Evolutionary conservation across 2,329 filamentous ascomycete genomes (phyloP).

Genomic region (Aphanoascus verrucosus): DNA sequence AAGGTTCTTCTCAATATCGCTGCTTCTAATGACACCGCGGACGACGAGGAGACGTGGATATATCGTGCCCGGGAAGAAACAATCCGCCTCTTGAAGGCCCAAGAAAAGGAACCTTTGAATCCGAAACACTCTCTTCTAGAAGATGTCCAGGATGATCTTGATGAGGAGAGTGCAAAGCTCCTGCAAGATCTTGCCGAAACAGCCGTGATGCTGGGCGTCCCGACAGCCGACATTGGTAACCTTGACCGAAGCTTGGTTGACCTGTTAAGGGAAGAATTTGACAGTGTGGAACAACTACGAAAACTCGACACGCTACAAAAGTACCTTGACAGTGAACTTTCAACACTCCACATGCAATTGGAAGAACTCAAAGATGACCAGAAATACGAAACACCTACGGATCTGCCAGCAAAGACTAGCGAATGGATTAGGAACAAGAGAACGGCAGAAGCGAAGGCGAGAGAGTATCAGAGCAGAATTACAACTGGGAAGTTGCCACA

Average conservation of each 20-base stretch:
- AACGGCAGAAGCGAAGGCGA: constrained; percentile 53
- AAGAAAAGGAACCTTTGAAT: constrained; percentile 22
- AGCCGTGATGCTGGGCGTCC: constrained; percentile 42
- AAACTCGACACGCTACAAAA: constrained; percentile 47
- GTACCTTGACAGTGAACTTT: constrained; percentile 46
- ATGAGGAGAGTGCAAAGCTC: constrained; percentile 42
- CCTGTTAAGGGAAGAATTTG: constrained; percentile 45
- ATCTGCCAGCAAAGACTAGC: constrained; percentile 58
- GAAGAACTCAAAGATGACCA: constrained; percentile 25
- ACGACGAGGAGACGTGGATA: constrained; percentile 30
- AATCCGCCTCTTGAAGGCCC: constrained; percentile 24
- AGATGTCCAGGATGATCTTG: constrained; percentile 46
- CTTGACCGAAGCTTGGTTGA: constrained; percentile 46
- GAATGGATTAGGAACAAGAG: constrained; percentile 63
- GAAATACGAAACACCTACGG: constrained; percentile 44
- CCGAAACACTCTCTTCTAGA: constrained; percentile 39
- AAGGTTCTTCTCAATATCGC: constrained; percentile 63
- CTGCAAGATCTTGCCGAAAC: constrained; percentile 50
- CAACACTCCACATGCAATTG: constrained; percentile 23
- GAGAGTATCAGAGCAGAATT: constrained; percentile 53
- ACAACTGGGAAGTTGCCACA: constrained; percentile 28
- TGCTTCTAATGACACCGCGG: constrained; percentile 61
- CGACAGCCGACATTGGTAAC: constrained; percentile 39
- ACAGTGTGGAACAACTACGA: constrained; percentile 45
- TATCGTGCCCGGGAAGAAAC: constrained; percentile 31